These are phyloP conservation scores for Pseudopithomyces maydicus DNA, from an alignment of 2,329 filamentous ascomycete species.

Conservation along the genomic window DNA sequence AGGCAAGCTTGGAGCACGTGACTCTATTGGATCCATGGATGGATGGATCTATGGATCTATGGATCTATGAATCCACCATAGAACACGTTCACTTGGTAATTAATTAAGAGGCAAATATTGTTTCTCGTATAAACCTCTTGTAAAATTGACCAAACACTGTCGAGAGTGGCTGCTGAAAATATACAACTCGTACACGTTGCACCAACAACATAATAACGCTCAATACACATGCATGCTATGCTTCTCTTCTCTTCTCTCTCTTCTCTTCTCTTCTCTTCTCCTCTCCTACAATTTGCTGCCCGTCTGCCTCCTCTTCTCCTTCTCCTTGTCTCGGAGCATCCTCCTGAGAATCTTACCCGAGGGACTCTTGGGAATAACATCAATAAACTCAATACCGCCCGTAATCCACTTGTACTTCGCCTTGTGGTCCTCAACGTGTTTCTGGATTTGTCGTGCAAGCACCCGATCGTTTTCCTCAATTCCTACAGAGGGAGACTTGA, in stretches of 20 bases:
- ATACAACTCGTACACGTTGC: too few species aligned
- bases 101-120: too few species aligned
- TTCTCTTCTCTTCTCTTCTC: too few species aligned
- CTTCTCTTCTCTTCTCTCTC: too few species aligned
- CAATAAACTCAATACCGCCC: constrained; percentile 59
- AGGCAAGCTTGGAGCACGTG: constrained; percentile 4
- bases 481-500: constrained; percentile 60
- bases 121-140: too few species aligned
- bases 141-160: too few species aligned
- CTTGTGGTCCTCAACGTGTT: constrained; percentile 66
- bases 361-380: constrained; percentile 63
- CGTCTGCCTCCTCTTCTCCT: constrained; percentile 65
- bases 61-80: too few species aligned
- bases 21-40: not conserved
- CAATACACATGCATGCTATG: too few species aligned
- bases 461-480: constrained; percentile 58
- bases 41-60: too few species aligned
- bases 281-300: constrained; percentile 66
- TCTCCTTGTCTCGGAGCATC: constrained; percentile 75
- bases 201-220: too few species aligned
- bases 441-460: constrained; percentile 57
- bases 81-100: too few species aligned
- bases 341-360: constrained; percentile 68
- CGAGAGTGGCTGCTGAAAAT: too few species aligned
- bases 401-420: constrained; percentile 66